Evolutionary conservation across 2,329 filamentous ascomycete species (phyloP).

Genomic region (Plenodomus lindquistii): DNA sequence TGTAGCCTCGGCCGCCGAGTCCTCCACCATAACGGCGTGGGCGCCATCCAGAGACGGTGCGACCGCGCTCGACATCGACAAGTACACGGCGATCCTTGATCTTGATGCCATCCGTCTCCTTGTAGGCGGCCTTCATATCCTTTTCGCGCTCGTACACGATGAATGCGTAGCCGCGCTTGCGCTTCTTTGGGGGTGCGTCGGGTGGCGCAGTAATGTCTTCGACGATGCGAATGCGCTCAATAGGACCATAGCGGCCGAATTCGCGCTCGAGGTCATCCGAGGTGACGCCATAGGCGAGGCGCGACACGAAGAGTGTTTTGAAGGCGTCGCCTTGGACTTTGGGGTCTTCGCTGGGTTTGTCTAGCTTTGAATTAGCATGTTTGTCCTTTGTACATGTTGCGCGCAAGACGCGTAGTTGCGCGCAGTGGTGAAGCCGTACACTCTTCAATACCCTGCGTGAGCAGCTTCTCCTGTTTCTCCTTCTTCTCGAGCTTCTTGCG

Average conservation of each 20-base stretch:
- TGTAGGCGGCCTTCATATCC: conserved; percentile 99
- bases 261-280: conserved; percentile 90
- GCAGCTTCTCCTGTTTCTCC: conserved; percentile 64
- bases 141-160: conserved; percentile 96
- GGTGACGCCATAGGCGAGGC: conserved; percentile 85
- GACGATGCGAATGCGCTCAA: conserved; percentile 91
- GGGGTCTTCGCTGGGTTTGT: conserved; percentile 80
- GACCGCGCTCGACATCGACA: conserved; percentile 93
- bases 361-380: conserved; percentile 50
- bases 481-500: conserved; percentile 81
- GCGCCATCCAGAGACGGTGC: conserved; percentile 92
- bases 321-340: conserved; percentile 93
- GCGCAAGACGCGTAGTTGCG: neutral
- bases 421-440: conserved; percentile 55
- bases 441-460: conserved; percentile 65
- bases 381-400: neutral
- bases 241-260: conserved; percentile 89
- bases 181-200: conserved; percentile 59
- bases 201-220: conserved; percentile 73
- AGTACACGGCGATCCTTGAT: conserved; percentile 92
- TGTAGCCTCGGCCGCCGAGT: conserved; percentile 89
- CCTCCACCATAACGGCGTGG: conserved; percentile 90
- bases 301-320: conserved; percentile 90
- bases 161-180: conserved; percentile 92
- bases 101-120: conserved; percentile 80